Evolutionary conservation across 768 basidiomycete genomes (phyloP).

Genomic region (Suillus sp.): DNA sequence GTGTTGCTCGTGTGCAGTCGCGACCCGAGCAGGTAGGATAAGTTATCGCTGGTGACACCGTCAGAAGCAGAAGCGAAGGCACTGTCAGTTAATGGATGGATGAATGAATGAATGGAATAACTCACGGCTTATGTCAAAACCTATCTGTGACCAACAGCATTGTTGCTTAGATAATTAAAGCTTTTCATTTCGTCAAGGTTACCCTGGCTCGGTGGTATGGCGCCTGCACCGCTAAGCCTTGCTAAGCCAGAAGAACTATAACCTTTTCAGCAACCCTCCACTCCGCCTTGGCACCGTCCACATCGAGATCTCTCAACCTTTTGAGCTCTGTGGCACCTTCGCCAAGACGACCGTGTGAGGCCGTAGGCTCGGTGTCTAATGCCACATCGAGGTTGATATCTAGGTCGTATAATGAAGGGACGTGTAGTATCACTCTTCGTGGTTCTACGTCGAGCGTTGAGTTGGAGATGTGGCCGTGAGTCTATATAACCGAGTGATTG

Average conservation of each 20-base stretch:
- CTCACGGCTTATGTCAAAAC: background rate
- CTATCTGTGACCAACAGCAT: background rate
- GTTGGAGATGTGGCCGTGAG: slow-evolving; percentile 43
- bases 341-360: slow-evolving; percentile 12
- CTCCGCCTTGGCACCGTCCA: slow-evolving; percentile 64
- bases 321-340: slow-evolving; percentile 51
- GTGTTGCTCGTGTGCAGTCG: background rate
- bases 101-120: background rate
- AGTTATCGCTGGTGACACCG: background rate
- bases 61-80: background rate
- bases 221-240: slow-evolving; percentile 29
- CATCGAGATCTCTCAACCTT: slow-evolving; percentile 57
- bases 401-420: slow-evolving; percentile 51
- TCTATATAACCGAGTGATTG: slow-evolving; percentile 37
- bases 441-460: slow-evolving; percentile 69
- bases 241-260: slow-evolving; percentile 48
- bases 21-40: slow-evolving; percentile 8
- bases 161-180: background rate
- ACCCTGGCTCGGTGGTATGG: background rate
- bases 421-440: slow-evolving; percentile 52
- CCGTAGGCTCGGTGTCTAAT: slow-evolving; percentile 20
- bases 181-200: slow-evolving; percentile 6
- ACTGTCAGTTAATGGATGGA: background rate
- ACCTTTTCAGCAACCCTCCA: slow-evolving; percentile 61
- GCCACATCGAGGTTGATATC: slow-evolving; percentile 57